Percentiles rank a stretch among this genome's conserved stretches.
Conservation (phyloP, 2,329 filamentous ascomycete genomes). For the Akanthomyces uredinophilus region DNA sequence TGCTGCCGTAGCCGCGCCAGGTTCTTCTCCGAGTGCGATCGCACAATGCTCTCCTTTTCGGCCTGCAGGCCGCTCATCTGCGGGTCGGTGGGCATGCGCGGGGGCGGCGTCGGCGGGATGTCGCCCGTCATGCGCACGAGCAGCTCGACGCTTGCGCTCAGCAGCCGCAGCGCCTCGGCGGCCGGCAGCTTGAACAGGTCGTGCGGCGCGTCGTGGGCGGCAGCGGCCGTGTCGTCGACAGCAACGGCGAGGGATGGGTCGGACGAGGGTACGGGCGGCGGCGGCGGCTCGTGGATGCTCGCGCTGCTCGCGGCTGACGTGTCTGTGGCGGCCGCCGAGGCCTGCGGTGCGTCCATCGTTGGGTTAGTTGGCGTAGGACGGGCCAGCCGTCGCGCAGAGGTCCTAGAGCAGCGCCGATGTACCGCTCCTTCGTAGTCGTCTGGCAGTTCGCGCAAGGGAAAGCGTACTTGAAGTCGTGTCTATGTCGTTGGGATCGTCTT, state of each 20-base stretch:
- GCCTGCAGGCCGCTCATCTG: conserved; percentile 60
- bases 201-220: conserved; percentile 32
- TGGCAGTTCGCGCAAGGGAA: background rate
- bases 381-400: background rate
- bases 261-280: conserved; percentile 38
- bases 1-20: conserved; percentile 38
- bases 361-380: background rate
- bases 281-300: conserved; percentile 28
- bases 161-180: conserved; percentile 69
- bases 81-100: conserved; percentile 57
- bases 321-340: background rate
- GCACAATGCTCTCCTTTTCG: conserved; percentile 56
- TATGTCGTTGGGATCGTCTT: background rate
- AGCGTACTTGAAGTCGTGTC: background rate
- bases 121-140: conserved; percentile 71
- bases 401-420: background rate
- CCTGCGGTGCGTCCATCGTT: conserved; percentile 5
- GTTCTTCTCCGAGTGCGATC: conserved; percentile 53
- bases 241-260: conserved; percentile 29
- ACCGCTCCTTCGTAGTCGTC: background rate
- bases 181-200: conserved; percentile 71
- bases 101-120: conserved; percentile 72
- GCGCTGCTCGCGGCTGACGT: background rate
- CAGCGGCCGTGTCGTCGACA: conserved; percentile 16
- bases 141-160: conserved; percentile 67